Conservation (phyloP, 106 monocot species). For the Cymbidium sinense region DNA sequence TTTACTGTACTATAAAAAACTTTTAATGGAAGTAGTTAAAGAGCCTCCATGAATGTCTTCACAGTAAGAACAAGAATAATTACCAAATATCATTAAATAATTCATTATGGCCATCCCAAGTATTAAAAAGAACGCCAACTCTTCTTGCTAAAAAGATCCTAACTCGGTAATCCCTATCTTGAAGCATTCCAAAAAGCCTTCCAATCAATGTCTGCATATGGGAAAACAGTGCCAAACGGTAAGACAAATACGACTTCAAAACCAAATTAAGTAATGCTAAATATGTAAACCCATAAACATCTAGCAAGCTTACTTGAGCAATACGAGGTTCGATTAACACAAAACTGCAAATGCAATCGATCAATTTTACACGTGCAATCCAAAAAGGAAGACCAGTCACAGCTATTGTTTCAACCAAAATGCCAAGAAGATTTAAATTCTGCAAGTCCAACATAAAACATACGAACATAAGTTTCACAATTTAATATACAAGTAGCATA, state of each 20-base stretch:
- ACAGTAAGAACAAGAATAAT: neutral
- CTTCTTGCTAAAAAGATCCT: conserved; percentile 71
- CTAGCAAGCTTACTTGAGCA: conserved; percentile 51
- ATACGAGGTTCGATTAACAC: conserved; percentile 61
- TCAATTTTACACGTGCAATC: conserved; percentile 56
- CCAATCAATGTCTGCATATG: conserved; percentile 57
- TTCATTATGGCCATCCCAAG: conserved; percentile 92
- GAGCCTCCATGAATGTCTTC: neutral
- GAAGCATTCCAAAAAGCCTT: conserved; percentile 68
- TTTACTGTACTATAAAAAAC: neutral
- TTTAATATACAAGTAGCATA: neutral
- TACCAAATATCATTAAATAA: conserved; percentile 95
- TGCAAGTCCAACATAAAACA: conserved; percentile 30
- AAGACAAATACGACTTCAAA: neutral
- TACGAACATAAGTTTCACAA: neutral
- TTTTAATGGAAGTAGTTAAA: neutral
- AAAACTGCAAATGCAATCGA: conserved; percentile 67
- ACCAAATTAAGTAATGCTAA: neutral
- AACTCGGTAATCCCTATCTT: conserved; percentile 87
- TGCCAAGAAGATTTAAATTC: conserved; percentile 43
- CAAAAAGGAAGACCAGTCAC: conserved; percentile 57
- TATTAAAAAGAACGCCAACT: conserved; percentile 73
- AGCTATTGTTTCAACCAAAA: conserved; percentile 42
- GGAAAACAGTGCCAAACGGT: conserved; percentile 1
- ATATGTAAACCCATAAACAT: neutral